phyloP scores from a whole-genome alignment of 331 rosid species.

The Rosa hybrid region DNA sequence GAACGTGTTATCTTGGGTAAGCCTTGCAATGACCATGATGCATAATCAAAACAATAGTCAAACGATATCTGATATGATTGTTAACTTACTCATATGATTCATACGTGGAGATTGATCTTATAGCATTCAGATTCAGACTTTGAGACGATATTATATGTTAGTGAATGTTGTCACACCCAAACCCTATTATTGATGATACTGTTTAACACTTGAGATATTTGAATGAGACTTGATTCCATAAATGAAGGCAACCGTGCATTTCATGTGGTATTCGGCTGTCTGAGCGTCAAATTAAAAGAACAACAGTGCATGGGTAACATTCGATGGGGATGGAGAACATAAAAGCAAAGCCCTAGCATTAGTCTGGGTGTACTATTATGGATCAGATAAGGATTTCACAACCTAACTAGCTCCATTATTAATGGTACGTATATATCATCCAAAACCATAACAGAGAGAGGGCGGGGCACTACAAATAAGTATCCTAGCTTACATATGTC shows the following conservation, averaged over 20 bases:
- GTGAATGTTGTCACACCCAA: no score
- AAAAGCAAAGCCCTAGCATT: not conserved
- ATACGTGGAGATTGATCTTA: no score
- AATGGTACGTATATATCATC: not conserved
- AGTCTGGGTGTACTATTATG: conserved; percentile 5
- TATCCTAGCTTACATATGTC: not conserved
- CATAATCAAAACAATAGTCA: no score
- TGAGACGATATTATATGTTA: no score
- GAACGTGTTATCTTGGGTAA: no score
- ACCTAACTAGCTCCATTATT: conserved; percentile 16
- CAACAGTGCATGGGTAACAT: not conserved
- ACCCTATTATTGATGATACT: not conserved
- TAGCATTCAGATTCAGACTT: no score
- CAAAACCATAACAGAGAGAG: not conserved
- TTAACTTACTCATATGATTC: not conserved
- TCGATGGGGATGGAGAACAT: not conserved
- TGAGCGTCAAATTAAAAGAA: not conserved
- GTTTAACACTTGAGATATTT: not conserved
- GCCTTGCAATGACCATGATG: no score
- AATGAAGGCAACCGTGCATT: not conserved
- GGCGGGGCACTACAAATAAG: not conserved
- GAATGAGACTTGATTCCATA: not conserved
- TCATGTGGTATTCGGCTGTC: not conserved
- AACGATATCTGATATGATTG: not conserved
- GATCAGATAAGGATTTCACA: conserved; percentile 41